Evolutionary conservation across 2,329 filamentous ascomycete species (phyloP), one percentile per base, ranked within the genome.

Genomic region (Aspergillus luchuensis): DNA sequence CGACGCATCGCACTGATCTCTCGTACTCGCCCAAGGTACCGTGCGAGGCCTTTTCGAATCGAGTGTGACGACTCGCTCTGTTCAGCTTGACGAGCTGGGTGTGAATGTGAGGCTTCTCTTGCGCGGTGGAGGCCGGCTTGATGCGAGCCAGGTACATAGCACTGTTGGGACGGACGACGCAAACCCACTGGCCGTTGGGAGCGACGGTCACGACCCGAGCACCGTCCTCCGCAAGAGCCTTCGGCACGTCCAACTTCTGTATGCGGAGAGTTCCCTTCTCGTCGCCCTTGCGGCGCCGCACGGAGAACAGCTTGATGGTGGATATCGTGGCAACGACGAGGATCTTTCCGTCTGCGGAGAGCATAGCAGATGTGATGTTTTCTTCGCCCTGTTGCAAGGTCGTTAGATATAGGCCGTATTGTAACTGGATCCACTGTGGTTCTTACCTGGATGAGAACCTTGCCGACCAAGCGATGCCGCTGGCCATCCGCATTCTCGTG

Each of bases 1-100:
- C 83, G 25, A 89, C 75, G 57, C 91, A 89, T 38, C 85, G 88
- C 66, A 98, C 87, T 48, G 84, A 89, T 72, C 90, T 85, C 64
- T 92, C 87, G 76, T 97, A 98, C 25, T 80, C 79, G n/a, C 89
- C 89, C 57, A 91, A 81, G 6, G 88, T 87, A 30, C 89, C 88
- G 57, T 90, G 84, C 81, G 81, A 59, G 80, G 77, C 69, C 84
- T 81, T 74, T 82, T 74, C 71, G 52, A 71, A 67, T 49, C 72
- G 69, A 55, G 61, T 59, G 59, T 73, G 71, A 25, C 77, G 71
- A 15, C 67, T 58, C 51, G 70, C 66, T 52, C 81, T 74, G 61
- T 74, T 73, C 13, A 82, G 69, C 53, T 76, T 76, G 38, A 74
- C 69, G 7, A 77, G 65, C 39, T 81, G 84, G 52, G 82, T 77